Percentiles rank a stretch among this genome's conserved stretches.
Conservation (phyloP, 805 yeast species). For the Wickerhamiella sergipiensis region DNA sequence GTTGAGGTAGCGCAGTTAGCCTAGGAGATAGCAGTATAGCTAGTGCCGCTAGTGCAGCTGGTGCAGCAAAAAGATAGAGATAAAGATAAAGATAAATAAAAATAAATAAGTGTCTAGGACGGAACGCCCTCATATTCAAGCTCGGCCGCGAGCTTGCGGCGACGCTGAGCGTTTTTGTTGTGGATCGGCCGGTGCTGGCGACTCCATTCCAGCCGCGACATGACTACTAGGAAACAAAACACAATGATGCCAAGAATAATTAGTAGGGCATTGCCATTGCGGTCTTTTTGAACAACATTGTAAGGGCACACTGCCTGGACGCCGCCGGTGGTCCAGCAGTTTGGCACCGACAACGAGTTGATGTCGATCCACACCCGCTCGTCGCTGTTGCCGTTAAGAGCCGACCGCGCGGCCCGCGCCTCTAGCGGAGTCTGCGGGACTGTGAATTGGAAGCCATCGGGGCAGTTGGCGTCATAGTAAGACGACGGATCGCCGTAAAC, state of each 20-base stretch:
- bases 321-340: slow-evolving; percentile 84
- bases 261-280: slow-evolving; percentile 47
- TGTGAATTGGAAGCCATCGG: slow-evolving; percentile 25
- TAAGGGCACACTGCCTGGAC: slow-evolving; percentile 70
- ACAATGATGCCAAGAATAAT: slow-evolving; percentile 56
- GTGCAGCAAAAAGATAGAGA: too few relatives aligned
- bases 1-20: too few relatives aligned
- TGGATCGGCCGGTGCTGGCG: slow-evolving; percentile 47
- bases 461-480: slow-evolving; percentile 27
- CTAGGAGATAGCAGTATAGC: too few relatives aligned
- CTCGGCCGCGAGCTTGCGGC: slow-evolving; percentile 21
- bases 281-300: slow-evolving; percentile 36
- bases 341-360: slow-evolving; percentile 56
- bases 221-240: slow-evolving; percentile 35
- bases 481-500: slow-evolving; percentile 25
- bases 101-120: slow-evolving; percentile 22
- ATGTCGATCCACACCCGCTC: slow-evolving; percentile 62
- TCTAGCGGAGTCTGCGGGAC: slow-evolving; percentile 41
- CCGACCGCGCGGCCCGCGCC: slow-evolving; percentile 22
- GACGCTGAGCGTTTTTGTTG: slow-evolving; percentile 1
- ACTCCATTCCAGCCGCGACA: slow-evolving; percentile 36
- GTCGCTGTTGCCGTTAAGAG: slow-evolving; percentile 1
- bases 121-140: slow-evolving; percentile 82
- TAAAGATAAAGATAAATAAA: not conserved
- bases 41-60: too few relatives aligned